Evolutionary conservation across 352 stramenopile species (phyloP).

Genomic region (Ophiocytium majus): DNA sequence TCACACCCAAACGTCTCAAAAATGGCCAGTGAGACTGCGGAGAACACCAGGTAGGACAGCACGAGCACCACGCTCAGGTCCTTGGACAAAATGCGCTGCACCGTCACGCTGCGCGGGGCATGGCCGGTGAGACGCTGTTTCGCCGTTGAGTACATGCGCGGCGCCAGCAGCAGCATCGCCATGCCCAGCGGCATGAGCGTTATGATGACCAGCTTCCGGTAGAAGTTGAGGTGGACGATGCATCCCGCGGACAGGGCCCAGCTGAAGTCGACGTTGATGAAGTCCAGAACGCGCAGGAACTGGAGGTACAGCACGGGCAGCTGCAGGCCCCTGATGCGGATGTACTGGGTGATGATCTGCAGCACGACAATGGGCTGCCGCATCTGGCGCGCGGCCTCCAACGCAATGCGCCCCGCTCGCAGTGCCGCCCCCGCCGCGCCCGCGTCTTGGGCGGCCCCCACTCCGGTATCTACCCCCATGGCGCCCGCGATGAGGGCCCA

Average conservation of each 20-base stretch:
- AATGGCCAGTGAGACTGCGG: not conserved
- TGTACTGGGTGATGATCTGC: conserved; percentile 10
- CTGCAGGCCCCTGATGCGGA: not conserved
- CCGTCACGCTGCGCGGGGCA: no score
- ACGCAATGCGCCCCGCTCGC: not conserved
- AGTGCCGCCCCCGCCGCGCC: not conserved
- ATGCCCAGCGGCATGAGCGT: conserved; percentile 4
- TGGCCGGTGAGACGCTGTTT: no score
- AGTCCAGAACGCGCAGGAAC: not conserved
- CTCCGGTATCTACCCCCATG: not conserved
- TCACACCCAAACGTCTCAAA: conserved; percentile 4
- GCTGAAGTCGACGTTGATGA: conserved; percentile 2
- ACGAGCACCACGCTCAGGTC: not conserved
- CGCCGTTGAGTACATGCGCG: no score
- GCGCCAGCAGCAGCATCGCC: no score
- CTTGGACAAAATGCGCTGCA: no score
- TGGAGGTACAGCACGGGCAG: not conserved
- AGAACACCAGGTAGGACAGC: not conserved
- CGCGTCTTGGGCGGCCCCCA: not conserved
- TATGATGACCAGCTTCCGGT: conserved; percentile 4
- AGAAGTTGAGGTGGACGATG: conserved; percentile 10
- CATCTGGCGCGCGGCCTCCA: not conserved
- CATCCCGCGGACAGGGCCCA: not conserved
- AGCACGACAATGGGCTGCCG: conserved; percentile 1
- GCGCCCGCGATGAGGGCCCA: not conserved